Percentiles rank a stretch among this genome's conserved stretches.
Conservation (phyloP, 805 yeast species). For the Vanderwaltozyma tropicalis region DNA sequence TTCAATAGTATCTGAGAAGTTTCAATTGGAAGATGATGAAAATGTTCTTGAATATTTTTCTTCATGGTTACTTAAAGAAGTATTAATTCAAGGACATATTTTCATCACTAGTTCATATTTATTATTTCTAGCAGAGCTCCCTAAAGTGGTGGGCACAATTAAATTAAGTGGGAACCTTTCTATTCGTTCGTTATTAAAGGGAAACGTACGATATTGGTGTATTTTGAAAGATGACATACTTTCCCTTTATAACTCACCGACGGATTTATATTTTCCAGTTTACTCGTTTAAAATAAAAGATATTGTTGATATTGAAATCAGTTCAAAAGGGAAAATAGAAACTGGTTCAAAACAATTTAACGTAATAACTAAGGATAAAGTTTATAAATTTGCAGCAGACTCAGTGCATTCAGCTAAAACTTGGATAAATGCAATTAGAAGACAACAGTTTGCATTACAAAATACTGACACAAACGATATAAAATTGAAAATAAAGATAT, state of each 20-base stretch:
- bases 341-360: constrained; percentile 38
- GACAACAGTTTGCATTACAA: constrained; percentile 63
- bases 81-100: constrained; percentile 75
- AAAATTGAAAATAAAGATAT: constrained; percentile 64
- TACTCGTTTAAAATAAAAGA: constrained; percentile 61
- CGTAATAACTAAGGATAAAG: constrained; percentile 46
- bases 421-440: constrained; percentile 70
- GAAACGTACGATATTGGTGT: constrained; percentile 59
- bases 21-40: constrained; percentile 45
- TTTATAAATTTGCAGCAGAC: constrained; percentile 64
- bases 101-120: constrained; percentile 57
- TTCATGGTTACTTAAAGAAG: constrained; percentile 76
- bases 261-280: constrained; percentile 77
- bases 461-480: constrained; percentile 59
- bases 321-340: constrained; percentile 6
- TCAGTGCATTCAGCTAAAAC: constrained; percentile 59
- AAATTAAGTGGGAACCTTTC: constrained; percentile 43
- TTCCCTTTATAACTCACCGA: constrained; percentile 56
- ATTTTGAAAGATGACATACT: constrained; percentile 59
- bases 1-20: constrained; percentile 8
- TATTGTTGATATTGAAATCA: constrained; percentile 50
- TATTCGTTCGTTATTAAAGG: constrained; percentile 27
- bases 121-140: constrained; percentile 70
- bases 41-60: constrained; percentile 50
- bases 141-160: constrained; percentile 36